Conservation (phyloP, 2,329 filamentous ascomycete species). For the Trichocomaceae sp. region DNA sequence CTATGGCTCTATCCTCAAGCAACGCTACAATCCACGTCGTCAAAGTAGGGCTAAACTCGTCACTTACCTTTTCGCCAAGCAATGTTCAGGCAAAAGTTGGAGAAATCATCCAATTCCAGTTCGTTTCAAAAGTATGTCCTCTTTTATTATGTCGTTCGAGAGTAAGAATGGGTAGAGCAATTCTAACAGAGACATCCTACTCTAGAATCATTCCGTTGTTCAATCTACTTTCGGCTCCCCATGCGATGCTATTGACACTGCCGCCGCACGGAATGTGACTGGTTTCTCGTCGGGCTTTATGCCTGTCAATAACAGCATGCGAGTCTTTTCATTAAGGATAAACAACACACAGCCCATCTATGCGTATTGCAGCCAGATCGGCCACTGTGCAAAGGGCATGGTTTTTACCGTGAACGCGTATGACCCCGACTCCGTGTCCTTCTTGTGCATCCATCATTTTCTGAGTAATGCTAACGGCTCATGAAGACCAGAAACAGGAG, state of each 20-base stretch:
- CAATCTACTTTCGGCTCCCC: conserved; percentile 69
- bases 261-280: conserved; percentile 46
- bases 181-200: background rate
- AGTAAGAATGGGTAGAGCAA: conserved; percentile 17
- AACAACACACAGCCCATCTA: conserved; percentile 64
- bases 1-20: conserved; percentile 18
- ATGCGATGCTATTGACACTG: conserved; percentile 55
- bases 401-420: conserved; percentile 69
- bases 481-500: conserved; percentile 2
- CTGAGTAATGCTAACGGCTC: background rate
- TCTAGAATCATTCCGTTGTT: conserved; percentile 68
- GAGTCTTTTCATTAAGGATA: conserved; percentile 65
- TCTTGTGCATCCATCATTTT: background rate
- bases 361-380: conserved; percentile 68
- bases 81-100: conserved; percentile 58
- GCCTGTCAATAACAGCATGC: conserved; percentile 45
- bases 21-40: conserved; percentile 53
- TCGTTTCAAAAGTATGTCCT: conserved; percentile 29
- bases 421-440: conserved; percentile 25
- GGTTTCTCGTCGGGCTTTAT: conserved; percentile 56
- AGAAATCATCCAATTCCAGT: conserved; percentile 47
- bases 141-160: background rate
- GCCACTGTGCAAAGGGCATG: conserved; percentile 70
- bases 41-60: conserved; percentile 52
- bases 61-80: conserved; percentile 59